Evolutionary conservation across 1,284 basidiomycete genomes (phyloP).

Genomic region (Paramarasmius palmivorus): DNA sequence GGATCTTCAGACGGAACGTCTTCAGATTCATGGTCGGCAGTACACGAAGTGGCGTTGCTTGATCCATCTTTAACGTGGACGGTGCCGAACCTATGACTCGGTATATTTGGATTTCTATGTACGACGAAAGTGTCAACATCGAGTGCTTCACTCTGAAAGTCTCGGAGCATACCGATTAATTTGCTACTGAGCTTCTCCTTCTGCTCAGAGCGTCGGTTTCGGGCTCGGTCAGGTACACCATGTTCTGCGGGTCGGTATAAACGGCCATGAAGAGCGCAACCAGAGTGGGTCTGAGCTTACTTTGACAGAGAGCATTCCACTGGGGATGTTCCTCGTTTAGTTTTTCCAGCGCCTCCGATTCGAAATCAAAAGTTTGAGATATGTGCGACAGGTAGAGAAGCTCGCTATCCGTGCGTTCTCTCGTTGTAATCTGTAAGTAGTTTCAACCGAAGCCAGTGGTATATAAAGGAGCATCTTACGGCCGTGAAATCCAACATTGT

Average conservation of each 20-base stretch:
- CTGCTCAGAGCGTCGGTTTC: conserved; percentile 23
- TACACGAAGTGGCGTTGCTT: conserved; percentile 40
- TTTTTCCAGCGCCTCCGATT: conserved; percentile 31
- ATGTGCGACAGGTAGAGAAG: conserved; percentile 78
- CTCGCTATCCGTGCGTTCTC: conserved; percentile 86
- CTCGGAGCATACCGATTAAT: conserved; percentile 53
- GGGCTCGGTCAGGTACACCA: conserved; percentile 50
- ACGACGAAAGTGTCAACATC: neutral
- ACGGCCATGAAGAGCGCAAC: conserved; percentile 6
- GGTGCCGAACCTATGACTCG: conserved; percentile 22
- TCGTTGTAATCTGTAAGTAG: conserved; percentile 55
- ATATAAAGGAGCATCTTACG: conserved; percentile 40
- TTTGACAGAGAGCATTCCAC: conserved; percentile 61
- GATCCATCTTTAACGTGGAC: conserved; percentile 24
- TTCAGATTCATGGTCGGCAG: conserved; percentile 68
- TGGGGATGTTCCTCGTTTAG: conserved; percentile 55
- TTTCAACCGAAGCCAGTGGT: neutral
- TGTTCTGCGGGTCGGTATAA: conserved; percentile 47
- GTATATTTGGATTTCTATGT: conserved; percentile 7
- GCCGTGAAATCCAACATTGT: conserved; percentile 65
- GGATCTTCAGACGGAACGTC: conserved; percentile 52
- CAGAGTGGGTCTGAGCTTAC: conserved; percentile 41
- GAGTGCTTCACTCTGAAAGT: neutral
- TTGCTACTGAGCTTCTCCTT: conserved; percentile 61
- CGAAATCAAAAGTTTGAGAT: conserved; percentile 40